Percentiles rank a stretch among this genome's conserved stretches.
phyloP scores from a whole-genome alignment of 179 eudicot genomes.

The Gypsophila paniculata region DNA sequence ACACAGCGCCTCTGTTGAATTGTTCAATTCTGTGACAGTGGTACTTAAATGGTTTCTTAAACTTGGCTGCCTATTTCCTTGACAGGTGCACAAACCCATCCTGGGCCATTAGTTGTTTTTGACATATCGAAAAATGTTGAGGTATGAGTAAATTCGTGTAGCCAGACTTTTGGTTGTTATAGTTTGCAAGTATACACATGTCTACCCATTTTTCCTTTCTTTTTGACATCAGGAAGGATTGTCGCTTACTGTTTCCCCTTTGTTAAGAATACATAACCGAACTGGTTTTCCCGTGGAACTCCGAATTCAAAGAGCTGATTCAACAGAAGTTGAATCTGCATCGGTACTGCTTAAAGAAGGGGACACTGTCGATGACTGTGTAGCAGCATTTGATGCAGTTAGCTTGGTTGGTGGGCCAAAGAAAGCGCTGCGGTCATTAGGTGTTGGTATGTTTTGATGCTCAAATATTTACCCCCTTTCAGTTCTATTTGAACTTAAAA shows the following conservation, averaged over 20 bases:
- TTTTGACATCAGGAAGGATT: constrained; percentile 66
- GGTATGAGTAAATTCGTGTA: constrained; percentile 37
- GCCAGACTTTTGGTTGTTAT: not conserved
- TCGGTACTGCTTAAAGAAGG: constrained; percentile 63
- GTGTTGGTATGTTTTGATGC: constrained; percentile 58
- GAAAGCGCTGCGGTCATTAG: constrained; percentile 77
- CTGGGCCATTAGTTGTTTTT: constrained; percentile 81
- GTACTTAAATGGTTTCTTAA: constrained; percentile 8
- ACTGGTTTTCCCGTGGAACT: constrained; percentile 72
- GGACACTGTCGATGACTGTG: constrained; percentile 71
- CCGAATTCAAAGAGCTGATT: constrained; percentile 73
- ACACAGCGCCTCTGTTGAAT: not conserved
- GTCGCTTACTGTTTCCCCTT: constrained; percentile 67
- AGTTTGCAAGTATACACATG: not conserved
- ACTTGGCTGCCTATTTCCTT: constrained; percentile 12
- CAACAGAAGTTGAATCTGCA: constrained; percentile 57
- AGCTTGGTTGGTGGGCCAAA: constrained; percentile 66
- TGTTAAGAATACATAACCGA: constrained; percentile 74
- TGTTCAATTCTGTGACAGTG: constrained; percentile 1
- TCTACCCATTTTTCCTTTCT: not conserved
- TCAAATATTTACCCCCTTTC: not conserved
- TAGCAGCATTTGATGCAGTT: constrained; percentile 79
- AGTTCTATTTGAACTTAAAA: constrained; percentile 5
- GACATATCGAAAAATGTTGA: constrained; percentile 66
- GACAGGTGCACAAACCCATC: constrained; percentile 66